Conservation (phyloP, 306 rosid genomes). For the Castanopsis chinensis region DNA sequence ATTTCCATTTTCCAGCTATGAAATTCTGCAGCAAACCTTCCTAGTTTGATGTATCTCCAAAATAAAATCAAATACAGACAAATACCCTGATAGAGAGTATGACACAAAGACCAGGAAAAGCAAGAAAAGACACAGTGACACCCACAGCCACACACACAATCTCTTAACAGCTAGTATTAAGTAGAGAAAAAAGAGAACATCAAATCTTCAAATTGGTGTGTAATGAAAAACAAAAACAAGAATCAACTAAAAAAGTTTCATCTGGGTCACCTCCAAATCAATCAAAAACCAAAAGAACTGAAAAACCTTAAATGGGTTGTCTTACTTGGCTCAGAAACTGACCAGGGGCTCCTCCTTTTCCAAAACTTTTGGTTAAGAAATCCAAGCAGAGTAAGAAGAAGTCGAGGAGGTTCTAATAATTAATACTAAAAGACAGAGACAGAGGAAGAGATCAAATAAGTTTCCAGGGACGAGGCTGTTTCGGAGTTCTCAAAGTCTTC, state of each 20-base stretch:
- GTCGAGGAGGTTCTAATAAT: slow-evolving; percentile 19
- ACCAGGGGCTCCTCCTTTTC: slow-evolving; percentile 34
- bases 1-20: background rate
- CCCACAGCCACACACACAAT: slow-evolving; percentile 15
- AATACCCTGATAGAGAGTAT: slow-evolving; percentile 3
- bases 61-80: slow-evolving; percentile 16
- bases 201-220: slow-evolving; percentile 26
- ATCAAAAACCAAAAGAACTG: slow-evolving; percentile 20
- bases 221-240: slow-evolving; percentile 18
- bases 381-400: slow-evolving; percentile 40
- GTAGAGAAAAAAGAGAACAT: slow-evolving; percentile 4
- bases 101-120: slow-evolving; percentile 13
- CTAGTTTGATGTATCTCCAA: background rate
- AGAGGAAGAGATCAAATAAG: slow-evolving; percentile 42
- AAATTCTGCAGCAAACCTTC: background rate
- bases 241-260: slow-evolving; percentile 22
- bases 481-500: slow-evolving; percentile 64
- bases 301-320: slow-evolving; percentile 17
- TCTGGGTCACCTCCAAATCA: slow-evolving; percentile 28
- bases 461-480: slow-evolving; percentile 49
- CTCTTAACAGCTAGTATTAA: slow-evolving; percentile 15
- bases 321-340: slow-evolving; percentile 38
- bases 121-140: slow-evolving; percentile 24
- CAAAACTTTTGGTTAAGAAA: slow-evolving; percentile 33
- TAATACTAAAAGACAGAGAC: slow-evolving; percentile 24